Conservation (phyloP, 2,329 filamentous ascomycete species). For the Beauveria sp. region DNA sequence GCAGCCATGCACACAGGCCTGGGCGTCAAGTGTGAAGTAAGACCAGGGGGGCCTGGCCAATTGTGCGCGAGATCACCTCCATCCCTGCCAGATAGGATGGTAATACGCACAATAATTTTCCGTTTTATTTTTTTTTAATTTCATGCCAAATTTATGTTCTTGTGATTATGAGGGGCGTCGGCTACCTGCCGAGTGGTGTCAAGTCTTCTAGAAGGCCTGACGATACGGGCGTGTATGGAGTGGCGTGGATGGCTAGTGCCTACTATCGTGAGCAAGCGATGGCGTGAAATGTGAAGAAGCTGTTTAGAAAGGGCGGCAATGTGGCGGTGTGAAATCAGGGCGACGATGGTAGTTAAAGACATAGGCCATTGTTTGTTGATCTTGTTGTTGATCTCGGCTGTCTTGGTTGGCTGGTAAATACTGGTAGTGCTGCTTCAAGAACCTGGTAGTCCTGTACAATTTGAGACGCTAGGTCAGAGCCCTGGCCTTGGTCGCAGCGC, state of each 20-base stretch:
- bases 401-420: neutral
- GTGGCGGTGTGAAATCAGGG: conserved; percentile 2
- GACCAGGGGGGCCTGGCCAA: neutral
- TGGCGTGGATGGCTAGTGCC: neutral
- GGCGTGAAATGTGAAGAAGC: neutral
- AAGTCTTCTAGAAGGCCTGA: neutral
- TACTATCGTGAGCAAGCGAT: neutral
- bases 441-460: neutral
- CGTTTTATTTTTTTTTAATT: neutral
- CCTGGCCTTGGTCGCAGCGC: conserved; percentile 5
- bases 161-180: neutral
- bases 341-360: neutral
- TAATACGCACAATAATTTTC: neutral
- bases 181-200: neutral
- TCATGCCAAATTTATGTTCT: neutral
- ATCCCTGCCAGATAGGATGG: conserved; percentile 5
- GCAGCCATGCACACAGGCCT: conserved; percentile 4
- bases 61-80: neutral
- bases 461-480: conserved; percentile 10
- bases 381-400: neutral
- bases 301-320: neutral
- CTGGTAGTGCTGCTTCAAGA: neutral
- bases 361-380: conserved; percentile 7
- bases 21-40: neutral
- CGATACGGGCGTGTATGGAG: neutral